These are phyloP conservation scores for Priceomyces castillae DNA, from an alignment of 805 yeast species.

Conservation along the genomic window DNA sequence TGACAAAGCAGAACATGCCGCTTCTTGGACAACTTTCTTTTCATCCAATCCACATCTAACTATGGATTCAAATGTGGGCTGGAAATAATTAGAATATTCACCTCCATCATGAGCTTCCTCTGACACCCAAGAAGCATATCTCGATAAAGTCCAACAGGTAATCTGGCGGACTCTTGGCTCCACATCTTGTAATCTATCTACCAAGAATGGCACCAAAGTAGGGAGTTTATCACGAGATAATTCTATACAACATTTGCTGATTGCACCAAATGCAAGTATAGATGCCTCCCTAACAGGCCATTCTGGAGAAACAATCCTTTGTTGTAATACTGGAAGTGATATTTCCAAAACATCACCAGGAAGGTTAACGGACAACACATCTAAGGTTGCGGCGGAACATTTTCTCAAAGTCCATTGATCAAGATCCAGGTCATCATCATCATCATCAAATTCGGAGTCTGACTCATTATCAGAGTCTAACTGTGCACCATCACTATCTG, in stretches of 20 bases:
- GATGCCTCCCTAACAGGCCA: constrained; percentile 96
- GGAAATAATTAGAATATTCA: constrained; percentile 61
- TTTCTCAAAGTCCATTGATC: constrained; percentile 89
- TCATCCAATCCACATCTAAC: constrained; percentile 73
- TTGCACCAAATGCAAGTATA: constrained; percentile 91
- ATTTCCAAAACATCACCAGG: constrained; percentile 66
- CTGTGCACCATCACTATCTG: constrained; percentile 11
- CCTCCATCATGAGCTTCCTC: constrained; percentile 63
- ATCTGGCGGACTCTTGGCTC: constrained; percentile 90
- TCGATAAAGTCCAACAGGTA: constrained; percentile 91
- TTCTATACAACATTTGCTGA: constrained; percentile 83
- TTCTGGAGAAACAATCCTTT: constrained; percentile 60
- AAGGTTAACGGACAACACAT: constrained; percentile 64
- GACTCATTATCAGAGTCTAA: constrained; percentile 32
- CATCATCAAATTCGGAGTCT: constrained; percentile 65
- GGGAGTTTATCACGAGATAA: constrained; percentile 72
- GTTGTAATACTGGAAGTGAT: constrained; percentile 73
- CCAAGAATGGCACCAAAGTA: constrained; percentile 76
- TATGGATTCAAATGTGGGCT: constrained; percentile 75
- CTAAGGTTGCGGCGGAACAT: constrained; percentile 92
- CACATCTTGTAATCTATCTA: constrained; percentile 69
- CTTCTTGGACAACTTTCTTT: constrained; percentile 92
- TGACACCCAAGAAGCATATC: constrained; percentile 82
- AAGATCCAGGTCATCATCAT: constrained; percentile 64
- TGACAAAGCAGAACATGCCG: constrained; percentile 86